Evolutionary conservation across 2,329 filamentous ascomycete genomes (phyloP).

Genomic region (Ascochyta koolunga): DNA sequence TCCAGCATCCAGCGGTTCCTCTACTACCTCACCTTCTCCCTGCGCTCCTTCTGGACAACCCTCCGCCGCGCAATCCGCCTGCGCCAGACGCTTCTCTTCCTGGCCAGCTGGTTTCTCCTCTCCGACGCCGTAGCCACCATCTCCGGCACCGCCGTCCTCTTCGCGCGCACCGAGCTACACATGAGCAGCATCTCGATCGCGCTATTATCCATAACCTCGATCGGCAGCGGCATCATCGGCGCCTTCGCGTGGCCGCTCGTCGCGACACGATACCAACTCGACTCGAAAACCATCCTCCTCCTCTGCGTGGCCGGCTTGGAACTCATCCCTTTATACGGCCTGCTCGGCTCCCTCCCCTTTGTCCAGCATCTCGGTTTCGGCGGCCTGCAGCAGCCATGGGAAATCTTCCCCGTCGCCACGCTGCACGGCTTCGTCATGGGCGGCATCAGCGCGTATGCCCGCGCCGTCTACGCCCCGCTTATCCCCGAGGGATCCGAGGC

Average conservation of each 20-base stretch:
- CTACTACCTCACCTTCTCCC: constrained; percentile 79
- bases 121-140: constrained; percentile 93
- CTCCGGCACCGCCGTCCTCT: constrained; percentile 90
- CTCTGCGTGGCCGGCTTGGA: constrained; percentile 85
- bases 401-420: constrained; percentile 87
- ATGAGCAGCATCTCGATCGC: constrained; percentile 87
- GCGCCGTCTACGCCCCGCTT: constrained; percentile 85
- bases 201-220: constrained; percentile 87
- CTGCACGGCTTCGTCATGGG: constrained; percentile 90
- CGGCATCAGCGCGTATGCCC: constrained; percentile 85
- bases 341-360: constrained; percentile 81
- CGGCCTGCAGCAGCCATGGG: constrained; percentile 85
- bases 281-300: constrained; percentile 82
- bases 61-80: constrained; percentile 72
- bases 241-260: constrained; percentile 86
- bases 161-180: constrained; percentile 86
- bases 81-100: constrained; percentile 74
- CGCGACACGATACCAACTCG: constrained; percentile 68
- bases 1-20: constrained; percentile 47
- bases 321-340: constrained; percentile 85
- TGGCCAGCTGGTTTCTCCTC: constrained; percentile 87
- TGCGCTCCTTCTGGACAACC: constrained; percentile 81
- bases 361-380: constrained; percentile 74
- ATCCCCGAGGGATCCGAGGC: constrained; percentile 92
- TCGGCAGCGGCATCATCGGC: constrained; percentile 80